Evolutionary conservation across 306 rosid species (phyloP).

Genomic region (Pyrus bretschneideri): DNA sequence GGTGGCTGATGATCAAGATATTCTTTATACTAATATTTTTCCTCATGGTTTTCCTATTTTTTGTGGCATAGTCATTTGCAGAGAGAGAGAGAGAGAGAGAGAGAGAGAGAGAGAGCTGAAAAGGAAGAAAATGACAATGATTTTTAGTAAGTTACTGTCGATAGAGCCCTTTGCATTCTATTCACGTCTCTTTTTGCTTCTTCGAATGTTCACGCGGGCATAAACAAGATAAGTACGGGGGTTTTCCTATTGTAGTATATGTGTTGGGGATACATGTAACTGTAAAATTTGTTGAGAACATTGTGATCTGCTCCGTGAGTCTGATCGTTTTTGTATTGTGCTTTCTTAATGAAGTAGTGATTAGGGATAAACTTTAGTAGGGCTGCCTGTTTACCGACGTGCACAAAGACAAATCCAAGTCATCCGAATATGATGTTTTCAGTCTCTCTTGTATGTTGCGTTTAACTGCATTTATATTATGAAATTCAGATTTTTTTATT

Average conservation of each 20-base stretch:
- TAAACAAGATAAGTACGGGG: conserved; percentile 18
- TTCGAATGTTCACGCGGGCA: conserved; percentile 20
- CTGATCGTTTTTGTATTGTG: neutral
- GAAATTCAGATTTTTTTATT: no score
- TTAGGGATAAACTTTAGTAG: neutral
- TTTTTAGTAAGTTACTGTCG: conserved; percentile 16
- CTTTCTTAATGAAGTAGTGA: no score
- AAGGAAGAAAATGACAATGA: conserved; percentile 21
- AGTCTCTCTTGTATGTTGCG: no score
- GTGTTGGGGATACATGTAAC: conserved; percentile 10
- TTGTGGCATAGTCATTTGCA: conserved; percentile 65
- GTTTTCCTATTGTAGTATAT: conserved; percentile 33
- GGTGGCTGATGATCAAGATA: conserved; percentile 99
- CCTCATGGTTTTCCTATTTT: conserved; percentile 95
- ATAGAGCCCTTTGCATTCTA: conserved; percentile 21
- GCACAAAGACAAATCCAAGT: no score
- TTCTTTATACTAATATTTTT: conserved; percentile 93
- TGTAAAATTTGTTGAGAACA: conserved; percentile 32
- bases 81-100: conserved; percentile 6
- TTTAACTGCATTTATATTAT: no score
- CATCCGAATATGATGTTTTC: no score
- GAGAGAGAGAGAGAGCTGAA: neutral
- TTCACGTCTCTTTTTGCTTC: conserved; percentile 6
- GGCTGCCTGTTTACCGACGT: no score
- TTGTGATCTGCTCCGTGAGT: neutral